A percentile compares a stretch with the other conserved stretches of the same genome.
Conservation (phyloP, 495 filamentous ascomycete species). For the Gamarada debralockiae region DNA sequence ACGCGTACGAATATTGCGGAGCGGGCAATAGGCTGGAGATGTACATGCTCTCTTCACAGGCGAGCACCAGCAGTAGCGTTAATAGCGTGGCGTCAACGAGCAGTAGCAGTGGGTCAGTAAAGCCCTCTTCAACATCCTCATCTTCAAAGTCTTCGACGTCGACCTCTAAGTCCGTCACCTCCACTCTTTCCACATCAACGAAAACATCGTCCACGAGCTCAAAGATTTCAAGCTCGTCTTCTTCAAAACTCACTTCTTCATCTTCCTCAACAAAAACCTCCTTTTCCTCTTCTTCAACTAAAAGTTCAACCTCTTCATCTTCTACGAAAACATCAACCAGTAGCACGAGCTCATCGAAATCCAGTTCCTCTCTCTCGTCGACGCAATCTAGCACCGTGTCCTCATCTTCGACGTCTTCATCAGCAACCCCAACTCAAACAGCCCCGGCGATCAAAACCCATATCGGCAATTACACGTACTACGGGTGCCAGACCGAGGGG, state of each 20-base stretch:
- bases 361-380: neutral
- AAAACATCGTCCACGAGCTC: conserved; percentile 20
- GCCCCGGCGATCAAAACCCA: conserved; percentile 21
- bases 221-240: neutral
- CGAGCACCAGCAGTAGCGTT: conserved; percentile 3
- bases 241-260: neutral
- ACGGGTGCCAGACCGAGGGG: conserved; percentile 33
- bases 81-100: neutral
- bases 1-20: conserved; percentile 33
- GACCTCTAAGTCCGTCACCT: conserved; percentile 9
- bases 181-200: too few species aligned
- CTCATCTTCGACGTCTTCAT: conserved; percentile 1
- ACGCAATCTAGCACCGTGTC: neutral
- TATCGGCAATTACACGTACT: conserved; percentile 29
- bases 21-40: conserved; percentile 34
- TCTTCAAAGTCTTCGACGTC: conserved; percentile 5
- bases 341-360: conserved; percentile 1
- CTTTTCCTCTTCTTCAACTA: neutral
- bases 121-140: neutral
- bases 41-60: conserved; percentile 16
- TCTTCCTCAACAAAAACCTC: conserved; percentile 6
- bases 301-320: conserved; percentile 25
- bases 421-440: conserved; percentile 11
- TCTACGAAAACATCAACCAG: conserved; percentile 25
- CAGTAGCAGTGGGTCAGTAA: neutral